A percentile compares a stretch with the other conserved stretches of the same genome.
phyloP scores from a whole-genome alignment of 495 filamentous ascomycete species.

The Aspergillus steynii region DNA sequence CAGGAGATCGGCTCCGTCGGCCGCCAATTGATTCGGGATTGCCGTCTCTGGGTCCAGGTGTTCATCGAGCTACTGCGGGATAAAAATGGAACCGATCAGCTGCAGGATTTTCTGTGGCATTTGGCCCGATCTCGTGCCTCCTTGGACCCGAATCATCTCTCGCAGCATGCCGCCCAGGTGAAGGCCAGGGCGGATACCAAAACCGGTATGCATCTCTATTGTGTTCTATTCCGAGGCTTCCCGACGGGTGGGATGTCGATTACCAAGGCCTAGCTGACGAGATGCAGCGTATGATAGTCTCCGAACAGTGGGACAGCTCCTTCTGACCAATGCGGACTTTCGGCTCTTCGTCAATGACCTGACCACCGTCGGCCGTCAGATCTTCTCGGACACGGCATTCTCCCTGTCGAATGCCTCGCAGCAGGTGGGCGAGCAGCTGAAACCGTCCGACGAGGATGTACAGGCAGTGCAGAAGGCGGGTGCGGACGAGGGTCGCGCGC shows the following conservation, averaged over 20 bases:
- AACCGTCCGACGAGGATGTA: slow-evolving; percentile 64
- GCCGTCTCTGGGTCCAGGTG: slow-evolving; percentile 67
- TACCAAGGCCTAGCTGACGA: slow-evolving; percentile 20
- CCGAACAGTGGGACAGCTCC: slow-evolving; percentile 76
- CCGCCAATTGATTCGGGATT: slow-evolving; percentile 68
- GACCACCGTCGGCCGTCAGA: slow-evolving; percentile 73
- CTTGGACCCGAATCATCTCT: slow-evolving; percentile 67
- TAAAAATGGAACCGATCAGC: slow-evolving; percentile 82
- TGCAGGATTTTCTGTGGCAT: slow-evolving; percentile 92
- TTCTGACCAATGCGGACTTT: slow-evolving; percentile 89
- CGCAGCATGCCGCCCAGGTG: slow-evolving; percentile 59
- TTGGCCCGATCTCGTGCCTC: slow-evolving; percentile 68
- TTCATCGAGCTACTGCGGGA: slow-evolving; percentile 75
- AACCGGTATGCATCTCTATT: slow-evolving; percentile 56
- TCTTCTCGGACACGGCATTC: slow-evolving; percentile 85
- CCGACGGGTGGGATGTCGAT: slow-evolving; percentile 5
- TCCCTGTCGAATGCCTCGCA: slow-evolving; percentile 71
- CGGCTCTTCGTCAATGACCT: slow-evolving; percentile 84
- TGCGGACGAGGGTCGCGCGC: slow-evolving; percentile 51
- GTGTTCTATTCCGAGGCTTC: neutral
- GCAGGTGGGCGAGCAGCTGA: slow-evolving; percentile 67
- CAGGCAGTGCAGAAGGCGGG: slow-evolving; percentile 57
- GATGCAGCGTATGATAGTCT: slow-evolving; percentile 74
- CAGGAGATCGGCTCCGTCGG: slow-evolving; percentile 76
- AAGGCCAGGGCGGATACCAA: slow-evolving; percentile 74